Percentiles rank a stretch among this genome's conserved stretches.
Conservation (phyloP, 768 basidiomycete species). For the Rhodocollybia butyracea region DNA sequence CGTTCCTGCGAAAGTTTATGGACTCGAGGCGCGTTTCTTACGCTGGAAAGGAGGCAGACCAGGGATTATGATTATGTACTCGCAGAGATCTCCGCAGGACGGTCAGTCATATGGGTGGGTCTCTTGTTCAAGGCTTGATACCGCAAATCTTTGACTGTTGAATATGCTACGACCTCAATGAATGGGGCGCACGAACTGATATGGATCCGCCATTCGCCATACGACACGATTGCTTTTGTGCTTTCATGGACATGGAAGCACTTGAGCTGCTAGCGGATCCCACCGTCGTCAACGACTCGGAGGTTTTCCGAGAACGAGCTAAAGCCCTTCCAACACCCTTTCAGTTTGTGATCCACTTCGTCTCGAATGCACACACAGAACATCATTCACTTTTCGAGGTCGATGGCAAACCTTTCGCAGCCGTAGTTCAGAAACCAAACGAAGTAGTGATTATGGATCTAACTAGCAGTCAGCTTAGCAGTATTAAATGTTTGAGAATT, state of each 20-base stretch:
- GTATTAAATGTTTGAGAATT: constrained; percentile 36
- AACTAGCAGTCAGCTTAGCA: constrained; percentile 30
- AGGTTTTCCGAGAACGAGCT: constrained; percentile 33
- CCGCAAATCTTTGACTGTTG: neutral
- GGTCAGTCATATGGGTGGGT: neutral
- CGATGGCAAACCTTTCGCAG: constrained; percentile 37
- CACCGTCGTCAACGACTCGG: constrained; percentile 31
- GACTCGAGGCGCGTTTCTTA: constrained; percentile 61
- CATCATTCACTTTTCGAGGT: constrained; percentile 39
- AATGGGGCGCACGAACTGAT: constrained; percentile 30
- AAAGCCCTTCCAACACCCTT: constrained; percentile 36
- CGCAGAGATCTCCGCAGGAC: constrained; percentile 28
- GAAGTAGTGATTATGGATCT: constrained; percentile 41
- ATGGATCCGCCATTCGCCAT: constrained; percentile 43
- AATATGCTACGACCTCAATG: constrained; percentile 31
- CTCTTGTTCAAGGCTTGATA: neutral
- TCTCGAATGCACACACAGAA: constrained; percentile 34
- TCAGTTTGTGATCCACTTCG: constrained; percentile 32
- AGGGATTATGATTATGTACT: constrained; percentile 57
- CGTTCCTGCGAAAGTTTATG: constrained; percentile 49
- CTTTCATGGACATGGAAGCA: constrained; percentile 32
- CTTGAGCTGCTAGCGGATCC: constrained; percentile 46
- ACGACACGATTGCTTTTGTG: constrained; percentile 41
- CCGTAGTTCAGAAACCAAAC: constrained; percentile 38
- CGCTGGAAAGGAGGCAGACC: constrained; percentile 30